phyloP scores from a whole-genome alignment of 2,329 filamentous ascomycete genomes.

The Fusarium sp. region DNA sequence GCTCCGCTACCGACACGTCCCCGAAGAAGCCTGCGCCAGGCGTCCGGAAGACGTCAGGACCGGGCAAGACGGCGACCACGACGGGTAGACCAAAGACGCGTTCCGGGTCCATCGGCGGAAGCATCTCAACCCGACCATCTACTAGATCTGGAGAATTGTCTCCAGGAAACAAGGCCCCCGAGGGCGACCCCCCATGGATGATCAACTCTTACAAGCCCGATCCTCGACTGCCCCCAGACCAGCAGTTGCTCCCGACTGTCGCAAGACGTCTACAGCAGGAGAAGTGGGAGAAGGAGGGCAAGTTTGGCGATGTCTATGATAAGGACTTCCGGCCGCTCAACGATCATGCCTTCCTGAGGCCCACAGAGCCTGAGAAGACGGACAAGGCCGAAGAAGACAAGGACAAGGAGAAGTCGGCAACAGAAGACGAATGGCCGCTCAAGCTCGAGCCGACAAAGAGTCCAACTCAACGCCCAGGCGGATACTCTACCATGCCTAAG shows the following conservation, averaged over 20 bases:
- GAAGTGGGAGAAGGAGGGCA: slow-evolving; percentile 93
- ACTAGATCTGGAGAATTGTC: slow-evolving; percentile 70
- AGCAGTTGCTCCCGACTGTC: slow-evolving; percentile 95
- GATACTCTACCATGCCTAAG: slow-evolving; percentile 73
- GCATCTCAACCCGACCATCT: slow-evolving; percentile 65
- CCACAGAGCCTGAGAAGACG: slow-evolving; percentile 52
- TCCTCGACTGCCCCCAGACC: slow-evolving; percentile 90
- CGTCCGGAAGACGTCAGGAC: slow-evolving; percentile 58
- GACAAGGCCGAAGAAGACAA: slow-evolving; percentile 17
- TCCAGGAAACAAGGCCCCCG: slow-evolving; percentile 72
- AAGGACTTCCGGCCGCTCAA: slow-evolving; percentile 87
- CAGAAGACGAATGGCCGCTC: slow-evolving; percentile 68
- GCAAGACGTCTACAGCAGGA: slow-evolving; percentile 92
- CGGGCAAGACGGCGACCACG: slow-evolving; percentile 52
- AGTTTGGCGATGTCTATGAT: slow-evolving; percentile 86
- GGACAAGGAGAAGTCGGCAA: slow-evolving; percentile 18
- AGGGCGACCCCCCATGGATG: slow-evolving; percentile 97
- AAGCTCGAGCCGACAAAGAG: slow-evolving; percentile 59
- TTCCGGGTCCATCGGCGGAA: slow-evolving; percentile 61
- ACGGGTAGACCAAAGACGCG: slow-evolving; percentile 71
- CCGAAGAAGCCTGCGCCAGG: slow-evolving; percentile 60
- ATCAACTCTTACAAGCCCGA: slow-evolving; percentile 95
- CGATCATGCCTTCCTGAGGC: slow-evolving; percentile 65
- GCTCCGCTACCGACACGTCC: slow-evolving; percentile 60
- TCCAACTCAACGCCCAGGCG: slow-evolving; percentile 56